A percentile compares a stretch with the other conserved stretches of the same genome.
Conservation (phyloP, 78 protist species). For the Dictyostelium capitatum region DNA sequence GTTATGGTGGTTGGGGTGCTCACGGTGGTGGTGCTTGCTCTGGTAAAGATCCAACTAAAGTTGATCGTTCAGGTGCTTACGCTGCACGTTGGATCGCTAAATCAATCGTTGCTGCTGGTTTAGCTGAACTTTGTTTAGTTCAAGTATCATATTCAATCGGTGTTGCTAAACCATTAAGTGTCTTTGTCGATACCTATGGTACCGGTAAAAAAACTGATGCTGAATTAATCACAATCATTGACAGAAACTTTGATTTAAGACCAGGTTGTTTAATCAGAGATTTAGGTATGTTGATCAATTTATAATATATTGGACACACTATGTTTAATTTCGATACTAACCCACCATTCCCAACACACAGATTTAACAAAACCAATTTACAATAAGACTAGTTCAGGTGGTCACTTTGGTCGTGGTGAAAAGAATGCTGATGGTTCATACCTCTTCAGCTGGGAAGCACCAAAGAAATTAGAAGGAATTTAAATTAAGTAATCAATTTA, state of each 20-base stretch:
- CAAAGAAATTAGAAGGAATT: no score
- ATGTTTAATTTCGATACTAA: no score
- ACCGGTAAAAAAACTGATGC: slow-evolving; percentile 92
- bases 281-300: no score
- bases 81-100: slow-evolving; percentile 99
- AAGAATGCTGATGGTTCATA: no score
- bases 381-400: slow-evolving; percentile 91
- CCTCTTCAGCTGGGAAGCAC: no score
- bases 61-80: slow-evolving; percentile 99
- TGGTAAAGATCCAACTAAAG: slow-evolving; percentile 99
- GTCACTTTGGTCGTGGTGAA: neutral
- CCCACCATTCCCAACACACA: no score
- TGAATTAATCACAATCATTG: slow-evolving; percentile 95
- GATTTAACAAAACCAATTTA: slow-evolving; percentile 92
- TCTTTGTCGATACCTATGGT: slow-evolving; percentile 99
- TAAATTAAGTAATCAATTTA: no score
- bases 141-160: slow-evolving; percentile 99
- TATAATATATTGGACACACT: no score
- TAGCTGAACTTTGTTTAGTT: slow-evolving; percentile 95
- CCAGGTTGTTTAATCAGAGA: slow-evolving; percentile 96
- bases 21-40: slow-evolving; percentile 99
- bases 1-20: slow-evolving; percentile 99
- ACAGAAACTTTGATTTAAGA: slow-evolving; percentile 97
- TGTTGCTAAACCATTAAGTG: slow-evolving; percentile 98
- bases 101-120: slow-evolving; percentile 98